Evolutionary conservation across 2,329 filamentous ascomycete genomes (phyloP).

Genomic region (Aureobasidium pullulans): DNA sequence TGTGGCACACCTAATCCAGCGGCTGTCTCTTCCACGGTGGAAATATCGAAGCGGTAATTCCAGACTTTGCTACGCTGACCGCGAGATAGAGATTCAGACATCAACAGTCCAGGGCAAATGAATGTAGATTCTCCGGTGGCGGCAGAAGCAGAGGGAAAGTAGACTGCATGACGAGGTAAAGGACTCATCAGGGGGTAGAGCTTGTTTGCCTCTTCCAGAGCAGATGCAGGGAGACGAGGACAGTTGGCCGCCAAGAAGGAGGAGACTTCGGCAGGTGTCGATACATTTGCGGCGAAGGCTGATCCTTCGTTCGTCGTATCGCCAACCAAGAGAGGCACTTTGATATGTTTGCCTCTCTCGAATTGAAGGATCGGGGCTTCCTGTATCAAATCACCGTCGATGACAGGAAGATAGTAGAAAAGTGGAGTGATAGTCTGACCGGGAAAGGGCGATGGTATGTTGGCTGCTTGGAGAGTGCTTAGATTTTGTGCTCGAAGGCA

Average conservation of each 20-base stretch:
- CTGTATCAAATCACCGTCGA: slow-evolving; percentile 36
- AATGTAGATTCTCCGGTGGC: slow-evolving; percentile 45
- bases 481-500: slow-evolving; percentile 33
- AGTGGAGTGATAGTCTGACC: slow-evolving; percentile 27
- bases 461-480: slow-evolving; percentile 31
- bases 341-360: slow-evolving; percentile 30
- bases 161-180: slow-evolving; percentile 27
- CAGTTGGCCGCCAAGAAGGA: slow-evolving; percentile 33
- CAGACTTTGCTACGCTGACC: slow-evolving; percentile 28
- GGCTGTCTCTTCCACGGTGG: slow-evolving; percentile 30
- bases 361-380: slow-evolving; percentile 34
- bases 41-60: slow-evolving; percentile 45
- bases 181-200: slow-evolving; percentile 25
- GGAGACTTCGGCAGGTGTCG: slow-evolving; percentile 26
- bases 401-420: slow-evolving; percentile 36
- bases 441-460: slow-evolving; percentile 31
- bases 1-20: slow-evolving; percentile 32
- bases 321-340: slow-evolving; percentile 37
- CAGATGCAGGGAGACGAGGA: slow-evolving; percentile 25
- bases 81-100: slow-evolving; percentile 28
- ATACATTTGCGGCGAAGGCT: slow-evolving; percentile 31
- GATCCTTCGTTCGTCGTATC: slow-evolving; percentile 40
- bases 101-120: slow-evolving; percentile 38
- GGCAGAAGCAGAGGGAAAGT: slow-evolving; percentile 34
- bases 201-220: slow-evolving; percentile 25